Percentiles rank a stretch among this genome's conserved stretches.
These are phyloP conservation scores for bread wheat (Triticum aestivum) DNA, from an alignment of 176 grass and related monocot species.

Conservation along the genomic window DNA sequence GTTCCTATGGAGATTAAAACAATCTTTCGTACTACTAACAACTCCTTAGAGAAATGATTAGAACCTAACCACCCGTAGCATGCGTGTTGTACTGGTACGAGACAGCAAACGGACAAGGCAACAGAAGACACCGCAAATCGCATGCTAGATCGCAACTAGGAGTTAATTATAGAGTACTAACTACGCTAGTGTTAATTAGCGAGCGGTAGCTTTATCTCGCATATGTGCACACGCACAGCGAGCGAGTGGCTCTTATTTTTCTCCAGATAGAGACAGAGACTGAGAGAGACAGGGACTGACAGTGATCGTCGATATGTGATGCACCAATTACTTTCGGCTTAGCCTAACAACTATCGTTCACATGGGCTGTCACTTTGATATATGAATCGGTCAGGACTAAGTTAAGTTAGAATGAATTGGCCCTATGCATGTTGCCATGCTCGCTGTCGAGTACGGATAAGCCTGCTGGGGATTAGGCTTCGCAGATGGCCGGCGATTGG, in stretches of 20 bases:
- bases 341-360: neutral
- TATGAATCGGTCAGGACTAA: neutral
- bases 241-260: neutral
- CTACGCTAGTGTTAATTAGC: neutral
- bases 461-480: neutral
- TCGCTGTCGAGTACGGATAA: conserved; percentile 21
- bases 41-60: neutral
- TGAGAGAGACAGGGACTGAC: neutral
- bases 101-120: conserved; percentile 22
- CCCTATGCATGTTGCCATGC: neutral
- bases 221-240: neutral
- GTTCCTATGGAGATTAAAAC: neutral
- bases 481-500: neutral
- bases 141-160: conserved; percentile 20
- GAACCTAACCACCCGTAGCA: neutral
- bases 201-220: neutral
- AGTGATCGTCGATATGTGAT: neutral
- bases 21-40: neutral
- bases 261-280: too few relatives aligned
- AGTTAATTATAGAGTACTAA: neutral
- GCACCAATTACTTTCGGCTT: neutral
- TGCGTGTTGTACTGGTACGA: neutral
- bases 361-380: neutral
- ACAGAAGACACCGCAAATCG: neutral
- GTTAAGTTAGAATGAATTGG: neutral